Evolutionary conservation across 176 grass and related monocot genomes (phyloP).

Genomic region (barley (Hordeum vulgare)): DNA sequence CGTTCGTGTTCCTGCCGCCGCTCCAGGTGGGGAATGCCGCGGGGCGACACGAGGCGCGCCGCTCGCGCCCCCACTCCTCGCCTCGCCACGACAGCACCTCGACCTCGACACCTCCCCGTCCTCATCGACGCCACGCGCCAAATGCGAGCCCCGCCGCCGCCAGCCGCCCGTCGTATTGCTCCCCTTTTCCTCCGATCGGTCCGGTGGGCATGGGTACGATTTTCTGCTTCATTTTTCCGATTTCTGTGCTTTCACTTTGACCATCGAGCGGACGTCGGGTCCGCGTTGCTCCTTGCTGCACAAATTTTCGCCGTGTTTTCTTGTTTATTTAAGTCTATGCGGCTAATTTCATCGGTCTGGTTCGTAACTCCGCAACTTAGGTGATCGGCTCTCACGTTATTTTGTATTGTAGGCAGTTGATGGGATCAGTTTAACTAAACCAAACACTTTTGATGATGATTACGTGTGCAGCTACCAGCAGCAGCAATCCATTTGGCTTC

Average conservation of each 20-base stretch:
- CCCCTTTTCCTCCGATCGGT: neutral
- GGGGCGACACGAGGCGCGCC: neutral
- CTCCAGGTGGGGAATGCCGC: neutral
- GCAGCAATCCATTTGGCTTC: constrained; percentile 20
- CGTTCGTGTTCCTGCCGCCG: neutral
- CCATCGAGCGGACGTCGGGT: neutral
- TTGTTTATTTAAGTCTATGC: too few species aligned
- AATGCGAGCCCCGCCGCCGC: neutral
- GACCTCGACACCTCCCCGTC: neutral
- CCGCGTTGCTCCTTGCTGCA: neutral
- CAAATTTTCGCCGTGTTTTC: too few species aligned
- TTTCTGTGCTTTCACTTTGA: neutral
- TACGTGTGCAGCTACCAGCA: constrained; percentile 19
- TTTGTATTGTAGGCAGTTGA: neutral
- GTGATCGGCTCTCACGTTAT: neutral
- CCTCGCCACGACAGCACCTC: neutral
- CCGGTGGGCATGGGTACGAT: neutral
- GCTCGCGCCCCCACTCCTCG: neutral
- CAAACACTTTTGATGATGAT: neutral
- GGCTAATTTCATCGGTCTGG: too few species aligned
- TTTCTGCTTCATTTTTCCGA: neutral
- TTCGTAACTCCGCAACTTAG: neutral
- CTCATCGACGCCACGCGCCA: neutral
- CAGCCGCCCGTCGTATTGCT: neutral
- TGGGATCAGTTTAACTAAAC: neutral